Conservation (phyloP, 257 asterid species). For the Primulina eburnea region DNA sequence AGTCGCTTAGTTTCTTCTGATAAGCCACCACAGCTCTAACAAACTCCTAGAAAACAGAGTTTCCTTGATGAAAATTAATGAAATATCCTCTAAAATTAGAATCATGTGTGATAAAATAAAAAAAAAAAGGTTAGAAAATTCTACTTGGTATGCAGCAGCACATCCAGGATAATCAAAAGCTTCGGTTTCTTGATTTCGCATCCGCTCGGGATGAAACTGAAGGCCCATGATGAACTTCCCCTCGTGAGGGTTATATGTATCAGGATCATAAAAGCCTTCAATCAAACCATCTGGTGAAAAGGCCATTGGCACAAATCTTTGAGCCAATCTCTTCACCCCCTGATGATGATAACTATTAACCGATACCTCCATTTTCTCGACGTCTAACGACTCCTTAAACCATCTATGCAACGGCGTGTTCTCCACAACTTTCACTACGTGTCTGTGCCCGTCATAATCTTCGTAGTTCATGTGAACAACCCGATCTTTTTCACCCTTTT, state of each 20-base stretch:
- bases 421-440: constrained; percentile 45
- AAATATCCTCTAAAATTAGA: background rate
- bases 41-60: constrained; percentile 44
- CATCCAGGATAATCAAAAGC: constrained; percentile 88
- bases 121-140: background rate
- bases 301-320: constrained; percentile 85
- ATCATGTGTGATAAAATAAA: background rate
- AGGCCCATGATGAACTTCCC: constrained; percentile 94
- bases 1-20: constrained; percentile 46
- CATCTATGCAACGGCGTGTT: constrained; percentile 68
- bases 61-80: background rate
- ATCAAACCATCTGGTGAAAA: constrained; percentile 81
- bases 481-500: constrained; percentile 21
- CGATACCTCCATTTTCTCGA: constrained; percentile 44
- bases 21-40: constrained; percentile 68
- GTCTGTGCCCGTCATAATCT: constrained; percentile 75
- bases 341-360: constrained; percentile 95
- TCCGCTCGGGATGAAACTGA: constrained; percentile 91
- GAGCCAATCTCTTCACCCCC: constrained; percentile 80
- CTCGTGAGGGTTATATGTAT: constrained; percentile 70
- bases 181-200: constrained; percentile 54
- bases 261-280: constrained; percentile 88
- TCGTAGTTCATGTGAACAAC: constrained; percentile 71
- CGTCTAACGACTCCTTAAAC: constrained; percentile 60
- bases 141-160: constrained; percentile 52